Evolutionary conservation across 2,329 filamentous ascomycete genomes (phyloP).

Genomic region (Aspergillus intermedius): DNA sequence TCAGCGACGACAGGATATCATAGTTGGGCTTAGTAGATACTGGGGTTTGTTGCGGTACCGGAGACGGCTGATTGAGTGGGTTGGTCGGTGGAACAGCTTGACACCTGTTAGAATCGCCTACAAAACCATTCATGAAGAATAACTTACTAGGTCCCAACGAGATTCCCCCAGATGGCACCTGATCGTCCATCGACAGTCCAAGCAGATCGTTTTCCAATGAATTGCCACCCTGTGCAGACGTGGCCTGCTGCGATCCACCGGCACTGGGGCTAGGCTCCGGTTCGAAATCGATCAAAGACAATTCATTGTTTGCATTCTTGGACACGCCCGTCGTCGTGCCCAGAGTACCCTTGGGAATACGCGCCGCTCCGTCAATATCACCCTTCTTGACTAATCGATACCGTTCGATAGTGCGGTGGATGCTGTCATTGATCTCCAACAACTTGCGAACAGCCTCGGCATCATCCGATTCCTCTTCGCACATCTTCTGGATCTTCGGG

Average conservation of each 20-base stretch:
- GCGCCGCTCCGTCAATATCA: constrained; percentile 74
- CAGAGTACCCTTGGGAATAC: constrained; percentile 74
- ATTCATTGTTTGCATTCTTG: constrained; percentile 65
- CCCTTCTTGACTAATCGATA: constrained; percentile 97
- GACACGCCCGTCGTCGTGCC: constrained; percentile 59
- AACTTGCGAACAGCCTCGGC: constrained; percentile 92
- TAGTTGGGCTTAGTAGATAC: constrained; percentile 48
- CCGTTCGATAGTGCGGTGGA: constrained; percentile 89
- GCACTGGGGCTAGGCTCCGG: constrained; percentile 49
- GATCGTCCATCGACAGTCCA: constrained; percentile 73
- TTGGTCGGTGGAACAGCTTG: constrained; percentile 14
- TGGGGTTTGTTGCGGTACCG: constrained; percentile 34
- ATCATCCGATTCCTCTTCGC: constrained; percentile 96
- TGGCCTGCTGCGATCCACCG: constrained; percentile 39
- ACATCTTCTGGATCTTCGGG: constrained; percentile 99
- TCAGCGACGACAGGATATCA: constrained; percentile 52
- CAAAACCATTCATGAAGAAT: background rate
- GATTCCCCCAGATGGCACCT: constrained; percentile 69
- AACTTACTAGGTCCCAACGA: constrained; percentile 66
- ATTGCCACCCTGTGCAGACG: constrained; percentile 45
- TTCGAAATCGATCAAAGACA: constrained; percentile 88
- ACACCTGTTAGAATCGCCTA: constrained; percentile 41
- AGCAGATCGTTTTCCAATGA: constrained; percentile 85
- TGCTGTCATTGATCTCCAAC: constrained; percentile 96
- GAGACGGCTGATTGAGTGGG: constrained; percentile 32